Conservation (phyloP, 768 basidiomycete genomes). For the Coprinellus micaceus region DNA sequence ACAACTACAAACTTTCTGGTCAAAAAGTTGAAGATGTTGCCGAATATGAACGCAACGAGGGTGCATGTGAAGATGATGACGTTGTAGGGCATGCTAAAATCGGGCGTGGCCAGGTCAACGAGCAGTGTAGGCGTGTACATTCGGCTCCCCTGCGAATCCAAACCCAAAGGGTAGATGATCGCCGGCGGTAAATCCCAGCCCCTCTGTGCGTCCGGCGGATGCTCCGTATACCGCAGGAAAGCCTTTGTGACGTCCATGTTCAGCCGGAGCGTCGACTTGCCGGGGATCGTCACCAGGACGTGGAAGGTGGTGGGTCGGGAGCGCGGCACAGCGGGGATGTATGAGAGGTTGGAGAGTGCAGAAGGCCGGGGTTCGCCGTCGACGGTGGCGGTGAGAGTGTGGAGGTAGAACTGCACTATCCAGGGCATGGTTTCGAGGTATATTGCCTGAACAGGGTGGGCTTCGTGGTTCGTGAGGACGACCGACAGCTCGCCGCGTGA, state of each 20-base stretch:
- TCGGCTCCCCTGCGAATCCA: constrained; percentile 26
- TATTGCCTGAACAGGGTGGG: constrained; percentile 41
- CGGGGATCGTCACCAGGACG: constrained; percentile 64
- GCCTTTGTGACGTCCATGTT: constrained; percentile 75
- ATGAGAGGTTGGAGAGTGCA: constrained; percentile 61
- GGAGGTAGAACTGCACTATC: constrained; percentile 84
- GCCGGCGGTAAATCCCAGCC: constrained; percentile 93
- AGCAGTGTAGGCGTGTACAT: constrained; percentile 82
- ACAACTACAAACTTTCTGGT: constrained; percentile 76
- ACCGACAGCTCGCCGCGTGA: constrained; percentile 71
- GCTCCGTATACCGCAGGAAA: constrained; percentile 91
- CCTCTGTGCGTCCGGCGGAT: constrained; percentile 91
- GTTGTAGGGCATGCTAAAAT: constrained; percentile 99
- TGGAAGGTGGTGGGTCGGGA: constrained; percentile 78
- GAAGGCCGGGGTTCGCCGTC: constrained; percentile 46
- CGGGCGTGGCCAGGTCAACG: constrained; percentile 94
- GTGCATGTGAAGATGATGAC: constrained; percentile 96
- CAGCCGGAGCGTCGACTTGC: constrained; percentile 58
- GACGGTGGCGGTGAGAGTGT: constrained; percentile 59
- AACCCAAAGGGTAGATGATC: constrained; percentile 50
- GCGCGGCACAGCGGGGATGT: constrained; percentile 64
- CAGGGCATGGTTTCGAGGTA: constrained; percentile 95
- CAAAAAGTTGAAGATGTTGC: constrained; percentile 84
- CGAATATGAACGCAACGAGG: constrained; percentile 88
- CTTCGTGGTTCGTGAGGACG: constrained; percentile 57